Conservation (phyloP, 129 eudicot genomes). For the Saussurea involucrata region DNA sequence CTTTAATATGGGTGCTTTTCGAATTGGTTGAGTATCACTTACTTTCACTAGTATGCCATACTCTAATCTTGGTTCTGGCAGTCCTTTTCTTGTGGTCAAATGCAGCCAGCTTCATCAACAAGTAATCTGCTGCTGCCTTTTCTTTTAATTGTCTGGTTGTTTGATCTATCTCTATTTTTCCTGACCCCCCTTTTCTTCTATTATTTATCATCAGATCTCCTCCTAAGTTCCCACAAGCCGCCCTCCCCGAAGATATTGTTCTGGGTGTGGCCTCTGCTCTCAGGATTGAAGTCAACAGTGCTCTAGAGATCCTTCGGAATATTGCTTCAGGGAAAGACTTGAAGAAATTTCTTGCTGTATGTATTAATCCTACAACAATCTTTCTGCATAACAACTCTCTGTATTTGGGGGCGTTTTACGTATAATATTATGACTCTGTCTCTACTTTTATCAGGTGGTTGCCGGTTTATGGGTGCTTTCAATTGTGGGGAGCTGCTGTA, state of each 20-base stretch:
- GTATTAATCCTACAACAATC: slow-evolving; percentile 12
- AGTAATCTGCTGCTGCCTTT: slow-evolving; percentile 32
- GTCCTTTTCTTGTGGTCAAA: slow-evolving; percentile 77
- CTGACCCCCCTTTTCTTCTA: not conserved
- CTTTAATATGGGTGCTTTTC: slow-evolving; percentile 84
- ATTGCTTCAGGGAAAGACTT: slow-evolving; percentile 83
- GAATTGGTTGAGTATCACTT: slow-evolving; percentile 88
- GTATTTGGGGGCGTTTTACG: not conserved
- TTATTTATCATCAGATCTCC: slow-evolving; percentile 47
- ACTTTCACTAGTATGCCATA: slow-evolving; percentile 77
- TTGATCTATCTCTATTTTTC: not conserved
- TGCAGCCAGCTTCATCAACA: slow-evolving; percentile 74
- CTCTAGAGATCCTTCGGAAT: slow-evolving; percentile 49
- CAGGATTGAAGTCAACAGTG: slow-evolving; percentile 62
- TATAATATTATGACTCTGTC: not conserved
- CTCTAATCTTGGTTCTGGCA: slow-evolving; percentile 54
- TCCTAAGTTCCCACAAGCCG: slow-evolving; percentile 76
- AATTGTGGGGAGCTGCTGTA: slow-evolving; percentile 56
- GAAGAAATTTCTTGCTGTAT: slow-evolving; percentile 82
- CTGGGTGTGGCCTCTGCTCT: slow-evolving; percentile 63
- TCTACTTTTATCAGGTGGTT: slow-evolving; percentile 41
- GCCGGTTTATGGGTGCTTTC: slow-evolving; percentile 85
- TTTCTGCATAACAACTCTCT: not conserved
- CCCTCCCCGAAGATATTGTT: slow-evolving; percentile 64
- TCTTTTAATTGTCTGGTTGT: not conserved